Percentiles rank a stretch among this genome's conserved stretches.
phyloP scores from a whole-genome alignment of 2,329 filamentous ascomycete species.

The Phialophora verrucosa region DNA sequence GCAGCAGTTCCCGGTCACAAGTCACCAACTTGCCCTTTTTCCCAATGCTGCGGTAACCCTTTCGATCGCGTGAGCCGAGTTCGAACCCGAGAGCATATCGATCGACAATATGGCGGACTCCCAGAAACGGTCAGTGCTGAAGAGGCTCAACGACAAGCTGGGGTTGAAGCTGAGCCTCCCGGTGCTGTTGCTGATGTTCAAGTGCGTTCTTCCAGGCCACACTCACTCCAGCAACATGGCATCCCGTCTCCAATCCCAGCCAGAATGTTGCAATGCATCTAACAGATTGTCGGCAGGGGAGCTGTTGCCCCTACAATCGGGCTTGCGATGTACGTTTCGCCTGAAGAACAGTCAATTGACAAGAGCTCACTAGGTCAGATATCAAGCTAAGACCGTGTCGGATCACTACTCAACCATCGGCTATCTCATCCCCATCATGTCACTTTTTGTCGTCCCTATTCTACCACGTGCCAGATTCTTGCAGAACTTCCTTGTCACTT shows the following conservation, averaged over 20 bases:
- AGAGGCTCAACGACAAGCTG: slow-evolving; percentile 23
- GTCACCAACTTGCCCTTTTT: neutral
- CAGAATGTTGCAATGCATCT: slow-evolving; percentile 10
- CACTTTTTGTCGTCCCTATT: slow-evolving; percentile 68
- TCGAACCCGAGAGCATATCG: neutral
- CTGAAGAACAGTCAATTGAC: neutral
- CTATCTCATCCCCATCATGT: slow-evolving; percentile 70
- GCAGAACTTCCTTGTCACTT: slow-evolving; percentile 70
- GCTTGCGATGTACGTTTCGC: slow-evolving; percentile 26
- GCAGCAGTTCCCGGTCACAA: neutral
- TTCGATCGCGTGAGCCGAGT: slow-evolving; percentile 1
- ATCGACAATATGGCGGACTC: slow-evolving; percentile 21
- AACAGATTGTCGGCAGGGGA: slow-evolving; percentile 21
- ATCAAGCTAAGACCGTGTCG: slow-evolving; percentile 63
- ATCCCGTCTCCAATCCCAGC: neutral
- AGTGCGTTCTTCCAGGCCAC: slow-evolving; percentile 19
- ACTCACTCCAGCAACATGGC: neutral
- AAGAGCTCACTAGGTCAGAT: slow-evolving; percentile 26
- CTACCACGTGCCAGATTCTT: slow-evolving; percentile 75
- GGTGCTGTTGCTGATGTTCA: slow-evolving; percentile 30
- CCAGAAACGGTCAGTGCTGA: slow-evolving; percentile 19
- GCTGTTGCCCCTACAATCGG: slow-evolving; percentile 30
- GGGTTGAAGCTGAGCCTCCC: slow-evolving; percentile 32
- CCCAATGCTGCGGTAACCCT: slow-evolving; percentile 3
- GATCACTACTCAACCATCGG: slow-evolving; percentile 50